Evolutionary conservation across 768 basidiomycete genomes (phyloP).

Genomic region (Phaeotremella skinneri): DNA sequence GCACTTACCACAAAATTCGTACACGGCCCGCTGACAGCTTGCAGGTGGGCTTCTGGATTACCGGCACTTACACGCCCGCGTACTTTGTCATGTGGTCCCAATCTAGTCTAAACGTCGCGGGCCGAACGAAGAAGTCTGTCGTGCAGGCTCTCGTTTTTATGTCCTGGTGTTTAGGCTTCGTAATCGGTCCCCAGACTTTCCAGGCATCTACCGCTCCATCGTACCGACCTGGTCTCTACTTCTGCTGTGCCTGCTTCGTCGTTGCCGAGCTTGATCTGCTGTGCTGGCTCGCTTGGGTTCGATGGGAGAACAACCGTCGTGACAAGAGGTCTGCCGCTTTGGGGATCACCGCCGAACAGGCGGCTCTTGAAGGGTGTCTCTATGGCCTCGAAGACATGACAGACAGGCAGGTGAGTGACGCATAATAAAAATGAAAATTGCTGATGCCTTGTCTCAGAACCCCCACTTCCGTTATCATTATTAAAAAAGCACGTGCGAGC

Average conservation of each 20-base stretch:
- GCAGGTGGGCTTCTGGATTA: conserved; percentile 26
- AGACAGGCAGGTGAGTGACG: conserved; percentile 15
- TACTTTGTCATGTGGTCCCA: conserved; percentile 15
- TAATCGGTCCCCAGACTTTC: conserved; percentile 28
- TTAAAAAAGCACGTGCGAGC: no score
- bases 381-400: conserved; percentile 20
- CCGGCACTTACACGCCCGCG: conserved; percentile 11
- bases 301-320: conserved; percentile 17
- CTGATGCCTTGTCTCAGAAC: conserved; percentile 9
- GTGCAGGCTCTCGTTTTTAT: conserved; percentile 16
- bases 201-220: conserved; percentile 19
- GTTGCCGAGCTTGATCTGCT: conserved; percentile 5
- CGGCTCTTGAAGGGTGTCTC: conserved; percentile 14
- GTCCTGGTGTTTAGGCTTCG: conserved; percentile 21
- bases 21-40: background rate
- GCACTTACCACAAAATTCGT: background rate
- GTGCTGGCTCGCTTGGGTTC: conserved; percentile 16
- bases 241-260: conserved; percentile 19
- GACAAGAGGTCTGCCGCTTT: conserved; percentile 6
- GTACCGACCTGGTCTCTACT: conserved; percentile 21
- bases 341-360: conserved; percentile 16
- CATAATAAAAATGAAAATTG: background rate
- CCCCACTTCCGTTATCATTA: conserved; percentile 22
- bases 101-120: conserved; percentile 19
- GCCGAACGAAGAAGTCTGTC: conserved; percentile 20